phyloP scores from a whole-genome alignment of 2,329 filamentous ascomycete genomes.

The Macrophomina pseudophaseolina region DNA sequence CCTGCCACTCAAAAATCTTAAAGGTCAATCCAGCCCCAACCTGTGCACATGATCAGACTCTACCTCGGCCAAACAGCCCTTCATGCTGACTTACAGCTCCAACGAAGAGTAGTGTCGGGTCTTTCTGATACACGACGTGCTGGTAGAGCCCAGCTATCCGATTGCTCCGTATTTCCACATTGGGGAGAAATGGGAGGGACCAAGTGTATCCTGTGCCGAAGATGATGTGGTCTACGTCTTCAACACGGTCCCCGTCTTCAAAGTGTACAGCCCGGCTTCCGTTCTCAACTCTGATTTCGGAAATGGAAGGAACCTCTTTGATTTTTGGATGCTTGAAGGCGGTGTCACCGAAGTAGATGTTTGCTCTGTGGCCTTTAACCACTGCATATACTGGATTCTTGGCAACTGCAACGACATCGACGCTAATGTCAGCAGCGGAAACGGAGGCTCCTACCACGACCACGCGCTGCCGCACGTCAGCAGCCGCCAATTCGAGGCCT shows the following conservation, averaged over 20 bases:
- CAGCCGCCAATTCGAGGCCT: not conserved
- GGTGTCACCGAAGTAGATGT: constrained; percentile 62
- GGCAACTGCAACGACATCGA: constrained; percentile 56
- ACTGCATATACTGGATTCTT: constrained; percentile 59
- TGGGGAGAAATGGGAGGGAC: constrained; percentile 63
- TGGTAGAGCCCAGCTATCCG: constrained; percentile 62
- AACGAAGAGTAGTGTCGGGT: constrained; percentile 63
- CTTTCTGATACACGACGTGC: constrained; percentile 61
- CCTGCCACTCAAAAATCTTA: constrained; percentile 72
- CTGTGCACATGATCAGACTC: constrained; percentile 29
- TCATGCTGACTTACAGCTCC: constrained; percentile 55
- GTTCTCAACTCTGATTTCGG: constrained; percentile 46
- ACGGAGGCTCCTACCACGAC: constrained; percentile 69
- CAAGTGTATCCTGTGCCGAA: constrained; percentile 71
- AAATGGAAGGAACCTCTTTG: constrained; percentile 54
- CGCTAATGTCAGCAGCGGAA: constrained; percentile 66
- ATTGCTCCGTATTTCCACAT: constrained; percentile 59
- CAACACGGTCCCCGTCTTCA: constrained; percentile 58
- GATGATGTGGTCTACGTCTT: constrained; percentile 65
- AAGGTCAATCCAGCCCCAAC: constrained; percentile 63
- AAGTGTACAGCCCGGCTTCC: constrained; percentile 57
- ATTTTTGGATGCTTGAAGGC: constrained; percentile 67
- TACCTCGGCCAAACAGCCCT: no score
- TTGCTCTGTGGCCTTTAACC: constrained; percentile 57
- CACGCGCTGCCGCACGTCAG: constrained; percentile 54